Evolutionary conservation across 1,139 yeast species (phyloP), one percentile per base, ranked within the genome.

Genomic region (Zhuliangozyma parablackwelliae): DNA sequence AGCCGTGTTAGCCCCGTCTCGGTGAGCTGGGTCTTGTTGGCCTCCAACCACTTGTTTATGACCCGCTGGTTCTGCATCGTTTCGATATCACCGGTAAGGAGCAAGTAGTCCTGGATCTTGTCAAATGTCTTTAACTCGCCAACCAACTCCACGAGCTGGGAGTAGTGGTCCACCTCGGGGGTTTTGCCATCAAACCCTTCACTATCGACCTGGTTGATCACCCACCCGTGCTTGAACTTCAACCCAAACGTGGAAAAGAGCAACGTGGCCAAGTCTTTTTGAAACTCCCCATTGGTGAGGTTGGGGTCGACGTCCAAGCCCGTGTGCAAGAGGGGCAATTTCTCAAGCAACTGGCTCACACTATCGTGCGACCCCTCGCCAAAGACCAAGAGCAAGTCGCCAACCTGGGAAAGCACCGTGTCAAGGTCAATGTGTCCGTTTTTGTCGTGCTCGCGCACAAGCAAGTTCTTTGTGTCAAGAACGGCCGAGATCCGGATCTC

Each of bases 291-390:
- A 47, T 77, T 73, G 11, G 52, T 42, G 47, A 90, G 76, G 33
- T 73, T 67, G 1, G 95, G 90, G 50, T 88, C 80, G 10, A 89
- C 81, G 34, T 78, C 74, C 33, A 89, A 65, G 0, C 97, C 97
- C 0, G 82, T 70, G 44, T 81, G 82, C 31, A 90, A 61, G 28
- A 67, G 60, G 0, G 96, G 95, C 31, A 90, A 62, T 29, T 71
- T 53, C 26, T 67, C 59, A 38, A 80, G 61, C 24, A 77, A 62
- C 12, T 56, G 48, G 42, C 65, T 67, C 5, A 69, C 48, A 21
- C 60, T 66, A 28, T 28, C 11, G 37, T 30, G 16, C 12, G 32
- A 34, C 21, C 37, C 42, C 38, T 50, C 44, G 45, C 51, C 31
- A 38, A 60, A 53, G 4, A 48, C 49, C 34, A 64, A 57, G 38